Conservation (phyloP, 2,329 filamentous ascomycete genomes). For the Ophiostoma ulmi region DNA sequence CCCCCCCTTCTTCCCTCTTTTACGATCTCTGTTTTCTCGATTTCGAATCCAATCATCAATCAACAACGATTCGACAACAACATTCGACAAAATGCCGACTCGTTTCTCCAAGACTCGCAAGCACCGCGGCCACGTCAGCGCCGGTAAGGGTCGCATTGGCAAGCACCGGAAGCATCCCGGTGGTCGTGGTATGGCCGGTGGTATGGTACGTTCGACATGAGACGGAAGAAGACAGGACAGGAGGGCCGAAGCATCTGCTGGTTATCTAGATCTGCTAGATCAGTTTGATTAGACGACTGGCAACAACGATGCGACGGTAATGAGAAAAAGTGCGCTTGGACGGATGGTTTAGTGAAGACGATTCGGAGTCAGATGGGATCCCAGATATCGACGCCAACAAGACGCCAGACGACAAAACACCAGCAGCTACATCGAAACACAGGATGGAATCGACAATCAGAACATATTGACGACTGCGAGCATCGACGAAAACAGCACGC, state of each 20-base stretch:
- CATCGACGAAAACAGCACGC: neutral
- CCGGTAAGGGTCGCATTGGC: constrained; percentile 96
- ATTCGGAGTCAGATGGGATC: neutral
- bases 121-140: constrained; percentile 94
- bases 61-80: constrained; percentile 24
- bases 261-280: neutral
- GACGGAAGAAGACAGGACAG: constrained; percentile 6
- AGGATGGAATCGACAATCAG: neutral
- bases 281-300: neutral
- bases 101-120: constrained; percentile 71
- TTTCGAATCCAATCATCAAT: constrained; percentile 22
- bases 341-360: neutral
- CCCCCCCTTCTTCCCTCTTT: constrained; percentile 14
- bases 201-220: constrained; percentile 39
- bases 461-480: neutral
- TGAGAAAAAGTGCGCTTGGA: neutral
- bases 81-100: constrained; percentile 51
- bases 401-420: neutral
- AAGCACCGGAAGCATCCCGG: constrained; percentile 93
- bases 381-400: neutral
- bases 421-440: neutral
- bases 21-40: constrained; percentile 14
- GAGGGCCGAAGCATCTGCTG: neutral
- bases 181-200: constrained; percentile 89
- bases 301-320: constrained; percentile 2